Evolutionary conservation across 768 basidiomycete species (phyloP).

Genomic region (Hygrophoropsis aurantiaca): DNA sequence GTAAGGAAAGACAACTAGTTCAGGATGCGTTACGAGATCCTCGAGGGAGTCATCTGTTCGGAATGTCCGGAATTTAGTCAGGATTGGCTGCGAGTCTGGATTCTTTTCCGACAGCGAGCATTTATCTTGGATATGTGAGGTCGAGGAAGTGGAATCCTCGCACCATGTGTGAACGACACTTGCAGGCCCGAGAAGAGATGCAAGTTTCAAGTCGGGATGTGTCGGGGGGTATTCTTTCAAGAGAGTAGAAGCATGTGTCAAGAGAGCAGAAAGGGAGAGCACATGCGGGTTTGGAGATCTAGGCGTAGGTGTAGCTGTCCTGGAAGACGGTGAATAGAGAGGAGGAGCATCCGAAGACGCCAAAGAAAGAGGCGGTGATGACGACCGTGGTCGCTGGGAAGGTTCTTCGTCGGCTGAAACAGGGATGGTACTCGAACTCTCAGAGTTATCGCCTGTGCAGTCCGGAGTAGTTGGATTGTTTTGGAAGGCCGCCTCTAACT

Average conservation of each 20-base stretch:
- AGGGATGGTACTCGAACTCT: too few species aligned
- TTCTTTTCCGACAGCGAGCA: too few species aligned
- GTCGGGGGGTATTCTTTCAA: constrained; percentile 58
- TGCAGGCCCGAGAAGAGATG: constrained; percentile 73
- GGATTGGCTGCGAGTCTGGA: constrained; percentile 23
- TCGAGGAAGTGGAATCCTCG: too few species aligned
- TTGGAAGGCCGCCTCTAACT: too few species aligned
- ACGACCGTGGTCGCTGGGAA: too few species aligned
- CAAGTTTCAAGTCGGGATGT: constrained; percentile 51
- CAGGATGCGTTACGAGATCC: constrained; percentile 53
- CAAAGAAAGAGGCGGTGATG: background rate
- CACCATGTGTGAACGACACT: constrained; percentile 80
- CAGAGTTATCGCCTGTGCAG: too few species aligned
- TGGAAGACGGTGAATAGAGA: background rate
- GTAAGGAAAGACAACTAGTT: constrained; percentile 49
- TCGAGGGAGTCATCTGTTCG: constrained; percentile 58
- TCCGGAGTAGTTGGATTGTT: too few species aligned
- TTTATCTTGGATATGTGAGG: constrained; percentile 42
- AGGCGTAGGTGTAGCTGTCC: constrained; percentile 2
- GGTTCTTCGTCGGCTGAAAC: too few species aligned
- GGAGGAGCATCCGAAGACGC: background rate
- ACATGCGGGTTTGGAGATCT: constrained; percentile 20
- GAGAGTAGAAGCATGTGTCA: constrained; percentile 59
- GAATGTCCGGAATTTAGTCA: background rate
- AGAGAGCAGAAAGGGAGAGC: constrained; percentile 48